Evolutionary conservation across 2,329 filamentous ascomycete species (phyloP).

Genomic region (Aspergillus versicolor): DNA sequence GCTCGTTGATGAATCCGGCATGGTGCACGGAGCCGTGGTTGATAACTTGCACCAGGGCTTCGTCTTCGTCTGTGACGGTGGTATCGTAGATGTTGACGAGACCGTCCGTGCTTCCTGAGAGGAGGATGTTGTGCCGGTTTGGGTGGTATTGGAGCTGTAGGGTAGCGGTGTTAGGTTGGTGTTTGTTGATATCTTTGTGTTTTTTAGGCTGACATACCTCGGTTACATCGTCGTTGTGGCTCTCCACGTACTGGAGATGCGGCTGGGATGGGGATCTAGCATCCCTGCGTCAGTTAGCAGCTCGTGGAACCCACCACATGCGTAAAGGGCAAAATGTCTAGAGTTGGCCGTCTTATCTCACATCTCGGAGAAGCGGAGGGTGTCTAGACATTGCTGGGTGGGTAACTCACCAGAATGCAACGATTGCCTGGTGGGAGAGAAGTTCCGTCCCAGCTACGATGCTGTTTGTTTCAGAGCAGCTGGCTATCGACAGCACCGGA

Average conservation of each 20-base stretch:
- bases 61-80: constrained; percentile 58
- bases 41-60: constrained; percentile 61
- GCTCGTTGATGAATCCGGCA: constrained; percentile 57
- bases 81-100: constrained; percentile 63
- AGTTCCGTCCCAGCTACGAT: constrained; percentile 59
- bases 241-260: constrained; percentile 45
- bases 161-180: background rate
- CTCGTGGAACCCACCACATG: constrained; percentile 3
- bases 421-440: constrained; percentile 41
- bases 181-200: too few relatives aligned
- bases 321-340: background rate
- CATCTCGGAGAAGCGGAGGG: background rate
- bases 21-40: constrained; percentile 64
- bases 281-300: constrained; percentile 42
- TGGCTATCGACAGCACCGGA: constrained; percentile 55
- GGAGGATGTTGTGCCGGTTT: constrained; percentile 51
- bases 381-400: background rate
- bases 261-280: constrained; percentile 38
- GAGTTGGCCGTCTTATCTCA: background rate
- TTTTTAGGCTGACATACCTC: constrained; percentile 39
- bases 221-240: constrained; percentile 60
- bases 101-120: constrained; percentile 63
- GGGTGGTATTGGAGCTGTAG: constrained; percentile 52
- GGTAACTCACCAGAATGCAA: constrained; percentile 44
- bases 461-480: constrained; percentile 45